Conservation (phyloP, 2,329 filamentous ascomycete genomes). For the Trichoderma atrobrunneum region DNA sequence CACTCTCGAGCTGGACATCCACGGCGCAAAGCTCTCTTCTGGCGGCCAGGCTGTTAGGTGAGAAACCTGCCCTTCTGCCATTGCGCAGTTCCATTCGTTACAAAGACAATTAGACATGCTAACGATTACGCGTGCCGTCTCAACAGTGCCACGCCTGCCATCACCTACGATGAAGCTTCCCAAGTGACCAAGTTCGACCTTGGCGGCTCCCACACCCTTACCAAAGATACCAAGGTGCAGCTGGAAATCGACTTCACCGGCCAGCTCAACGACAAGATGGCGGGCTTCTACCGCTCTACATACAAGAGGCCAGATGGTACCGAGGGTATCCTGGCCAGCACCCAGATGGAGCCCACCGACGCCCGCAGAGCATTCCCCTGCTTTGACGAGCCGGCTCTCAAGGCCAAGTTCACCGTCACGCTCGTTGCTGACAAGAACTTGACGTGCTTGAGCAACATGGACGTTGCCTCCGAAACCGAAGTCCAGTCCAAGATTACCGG, state of each 20-base stretch:
- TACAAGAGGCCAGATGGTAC: conserved; percentile 81
- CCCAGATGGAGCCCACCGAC: conserved; percentile 96
- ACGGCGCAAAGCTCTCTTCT: conserved; percentile 51
- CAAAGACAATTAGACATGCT: background rate
- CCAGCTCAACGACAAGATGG: conserved; percentile 88
- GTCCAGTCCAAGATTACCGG: conserved; percentile 39
- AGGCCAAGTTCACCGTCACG: conserved; percentile 88
- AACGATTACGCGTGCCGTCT: background rate
- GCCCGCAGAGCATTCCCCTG: conserved; percentile 90
- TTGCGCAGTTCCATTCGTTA: background rate
- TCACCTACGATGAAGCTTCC: conserved; percentile 73
- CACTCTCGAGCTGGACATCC: conserved; percentile 80
- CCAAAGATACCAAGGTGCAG: conserved; percentile 72
- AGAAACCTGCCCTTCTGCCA: conserved; percentile 6
- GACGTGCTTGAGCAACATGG: conserved; percentile 96
- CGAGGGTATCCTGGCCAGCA: conserved; percentile 79
- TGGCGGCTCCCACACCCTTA: conserved; percentile 57
- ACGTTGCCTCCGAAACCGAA: conserved; percentile 76
- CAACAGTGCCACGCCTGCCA: conserved; percentile 33
- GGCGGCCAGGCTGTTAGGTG: conserved; percentile 51
- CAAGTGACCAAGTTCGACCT: conserved; percentile 84
- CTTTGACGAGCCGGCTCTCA: conserved; percentile 93
- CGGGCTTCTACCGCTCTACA: conserved; percentile 93
- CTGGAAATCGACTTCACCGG: conserved; percentile 64
- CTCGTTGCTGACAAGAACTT: conserved; percentile 85